Base-by-base conservation (phyloP, 2,329 filamentous ascomycete genomes). In the Metarhizium rileyi region DNA sequence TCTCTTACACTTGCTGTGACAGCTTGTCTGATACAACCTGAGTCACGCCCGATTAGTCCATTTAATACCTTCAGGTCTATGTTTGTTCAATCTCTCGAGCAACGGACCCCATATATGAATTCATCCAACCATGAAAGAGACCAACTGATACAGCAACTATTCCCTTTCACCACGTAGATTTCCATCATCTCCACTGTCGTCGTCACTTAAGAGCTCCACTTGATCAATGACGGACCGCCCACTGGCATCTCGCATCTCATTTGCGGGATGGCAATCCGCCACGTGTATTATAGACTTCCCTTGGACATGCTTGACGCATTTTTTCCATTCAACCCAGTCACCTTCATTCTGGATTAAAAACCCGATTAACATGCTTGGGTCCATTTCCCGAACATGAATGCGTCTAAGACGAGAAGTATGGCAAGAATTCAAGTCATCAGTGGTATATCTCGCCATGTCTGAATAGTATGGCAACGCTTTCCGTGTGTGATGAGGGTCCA, bases 281-380 rank as follows among this genome's bases (percentile, higher is more conserved):
- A 97, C 81, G 58, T 91, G 87, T 45, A 97, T 86, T 47, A 98
- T 87, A 6, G 83, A 76, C 65, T 95, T 96, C 22, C 87, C 87
- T 58, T 87, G 81, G 8, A 86, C 81, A 57, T 86, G 80, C 57
- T 81, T 81, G 2, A 95, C 76, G n/a, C 81, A 78, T 51, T 78
- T 73, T 61, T 87, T 85, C 90, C 90, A 97, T 48, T 81, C 77
- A 36, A 77, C 70, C 85, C 91, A 97, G 57, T 98, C 93, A 41
- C 83, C 77, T 58, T 91, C 83, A 51, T 87, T 81, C 38, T 77
- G 79, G 53, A 98, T 90, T 33, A 98, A 70, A 61, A 97, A 97
- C 4, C 89, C 91, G 56, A 98, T 87, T 40, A 98, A 71, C 93
- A 98, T 98, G 61, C 90, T 96, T 0, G 93, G 93, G 60, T 98